These are phyloP conservation scores for Priceomyces haplophilus DNA, from an alignment of 805 yeast genomes.

Conservation along the genomic window DNA sequence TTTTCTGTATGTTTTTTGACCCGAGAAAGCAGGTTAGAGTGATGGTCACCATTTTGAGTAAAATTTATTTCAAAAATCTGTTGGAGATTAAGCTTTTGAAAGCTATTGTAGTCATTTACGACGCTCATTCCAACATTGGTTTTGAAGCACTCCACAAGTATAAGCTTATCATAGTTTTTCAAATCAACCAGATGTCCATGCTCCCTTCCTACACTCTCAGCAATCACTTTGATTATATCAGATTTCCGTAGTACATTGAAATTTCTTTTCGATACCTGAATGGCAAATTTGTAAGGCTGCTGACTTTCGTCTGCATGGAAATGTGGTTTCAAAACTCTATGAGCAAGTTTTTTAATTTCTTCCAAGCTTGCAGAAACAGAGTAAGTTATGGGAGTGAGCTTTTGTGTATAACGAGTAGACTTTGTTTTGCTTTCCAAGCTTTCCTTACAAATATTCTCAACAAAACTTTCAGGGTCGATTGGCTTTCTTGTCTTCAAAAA, in stretches of 20 bases:
- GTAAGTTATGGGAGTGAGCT: slow-evolving; percentile 72
- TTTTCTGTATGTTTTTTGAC: neutral
- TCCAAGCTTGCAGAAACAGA: slow-evolving; percentile 72
- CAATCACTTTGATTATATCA: slow-evolving; percentile 71
- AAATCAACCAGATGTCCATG: slow-evolving; percentile 77
- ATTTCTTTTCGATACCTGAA: slow-evolving; percentile 74
- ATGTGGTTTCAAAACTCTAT: slow-evolving; percentile 60
- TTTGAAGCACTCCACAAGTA: slow-evolving; percentile 85
- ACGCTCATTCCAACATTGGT: slow-evolving; percentile 86
- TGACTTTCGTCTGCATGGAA: slow-evolving; percentile 51
- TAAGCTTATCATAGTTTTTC: slow-evolving; percentile 71
- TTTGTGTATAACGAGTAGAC: slow-evolving; percentile 70
- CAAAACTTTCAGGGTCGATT: slow-evolving; percentile 72
- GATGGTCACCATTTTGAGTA: neutral
- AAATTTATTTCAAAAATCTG: slow-evolving; percentile 61
- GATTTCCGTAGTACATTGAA: slow-evolving; percentile 69
- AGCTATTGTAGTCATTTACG: slow-evolving; percentile 59
- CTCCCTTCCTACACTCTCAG: slow-evolving; percentile 65
- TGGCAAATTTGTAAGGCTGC: slow-evolving; percentile 60
- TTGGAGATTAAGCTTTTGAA: slow-evolving; percentile 73
- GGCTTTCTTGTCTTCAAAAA: slow-evolving; percentile 82
- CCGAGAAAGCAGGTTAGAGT: neutral
- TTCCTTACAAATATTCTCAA: slow-evolving; percentile 60
- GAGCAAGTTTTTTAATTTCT: slow-evolving; percentile 61
- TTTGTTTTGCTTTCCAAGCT: slow-evolving; percentile 49